Evolutionary conservation across 2,329 filamentous ascomycete genomes (phyloP).

Genomic region (Alternaria conjuncta): DNA sequence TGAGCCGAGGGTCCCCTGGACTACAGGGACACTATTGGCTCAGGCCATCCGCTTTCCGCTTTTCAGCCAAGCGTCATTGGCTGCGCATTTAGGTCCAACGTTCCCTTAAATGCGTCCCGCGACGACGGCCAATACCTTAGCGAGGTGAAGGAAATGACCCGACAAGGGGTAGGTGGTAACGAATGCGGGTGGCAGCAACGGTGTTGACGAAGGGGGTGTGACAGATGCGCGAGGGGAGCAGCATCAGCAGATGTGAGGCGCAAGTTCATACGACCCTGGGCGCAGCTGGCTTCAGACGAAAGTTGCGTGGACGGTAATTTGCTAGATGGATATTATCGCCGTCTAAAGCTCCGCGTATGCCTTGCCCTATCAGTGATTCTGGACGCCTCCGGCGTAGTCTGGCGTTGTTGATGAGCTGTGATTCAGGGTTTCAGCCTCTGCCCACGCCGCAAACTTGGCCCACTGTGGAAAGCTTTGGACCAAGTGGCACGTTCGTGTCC

Average conservation of each 20-base stretch:
- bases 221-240: slow-evolving; percentile 23
- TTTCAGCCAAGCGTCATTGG: slow-evolving; percentile 26
- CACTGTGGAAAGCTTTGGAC: slow-evolving; percentile 15
- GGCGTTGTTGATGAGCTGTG: slow-evolving; percentile 22
- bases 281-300: slow-evolving; percentile 8
- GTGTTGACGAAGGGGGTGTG: slow-evolving; percentile 21
- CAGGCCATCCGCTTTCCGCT: slow-evolving; percentile 10
- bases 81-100: slow-evolving; percentile 24
- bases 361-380: slow-evolving; percentile 20
- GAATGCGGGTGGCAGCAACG: slow-evolving; percentile 14
- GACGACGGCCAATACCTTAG: slow-evolving; percentile 27
- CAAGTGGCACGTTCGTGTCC: slow-evolving; percentile 30
- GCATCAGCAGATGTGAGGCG: slow-evolving; percentile 14
- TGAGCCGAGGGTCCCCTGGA: slow-evolving; percentile 25
- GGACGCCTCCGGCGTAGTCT: slow-evolving; percentile 9
- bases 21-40: slow-evolving; percentile 18
- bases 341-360: neutral
- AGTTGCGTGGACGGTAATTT: slow-evolving; percentile 17
- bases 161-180: slow-evolving; percentile 23
- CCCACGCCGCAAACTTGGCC: slow-evolving; percentile 25
- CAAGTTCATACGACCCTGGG: neutral
- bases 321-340: neutral
- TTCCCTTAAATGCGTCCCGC: slow-evolving; percentile 27
- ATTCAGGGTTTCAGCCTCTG: slow-evolving; percentile 39
- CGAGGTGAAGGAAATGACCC: slow-evolving; percentile 36